Base-by-base conservation (phyloP, 2,329 filamentous ascomycete species). In the Arthrinium puccinioides region DNA sequence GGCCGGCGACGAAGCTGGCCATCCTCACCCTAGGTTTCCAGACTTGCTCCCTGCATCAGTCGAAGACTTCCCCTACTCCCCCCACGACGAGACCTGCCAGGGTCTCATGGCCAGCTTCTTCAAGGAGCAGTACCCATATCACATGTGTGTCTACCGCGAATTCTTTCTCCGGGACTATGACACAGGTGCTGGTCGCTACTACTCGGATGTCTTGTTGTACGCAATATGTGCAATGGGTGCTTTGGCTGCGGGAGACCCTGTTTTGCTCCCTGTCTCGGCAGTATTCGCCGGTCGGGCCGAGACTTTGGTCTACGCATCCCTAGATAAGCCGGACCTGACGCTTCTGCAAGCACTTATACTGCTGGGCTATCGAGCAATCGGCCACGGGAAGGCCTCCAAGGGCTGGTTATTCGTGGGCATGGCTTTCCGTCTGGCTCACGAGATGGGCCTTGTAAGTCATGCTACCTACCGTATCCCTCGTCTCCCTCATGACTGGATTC, bases 351-450 rank as follows among this genome's bases (percentile, higher is more conserved):
- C 66, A 1, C 49, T 72, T 11, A 54, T 66, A 5, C 44, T 72
- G 1, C 40, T 72, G 2, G 64, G 66, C 9, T 66, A 72, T 38
- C 57, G 62, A 13, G 66, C 68, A 41, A 69, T 71, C 28, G 68
- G 67, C 4, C 60, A 62, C 16, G 65, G 67, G 1, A 60, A 62
- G n/a, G 53, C 60, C 3, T 70, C 67, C 14, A 72, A 69, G 37
- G 68, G 69, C 10, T 72, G 69, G 69, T 51, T 72, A 2, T 70
- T 68, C 36, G 70, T 66, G 20, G 67, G 68, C 32, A 71, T 72
- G 67, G 67, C 67, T 8, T 72, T 70, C 43, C 61, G 69, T 5
- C 55, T 72, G 11, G 63, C 67, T 1, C 67, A 71, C 35, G 69
- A 70, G 44, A 72, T 72, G 69, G 69, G 69, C 1, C n/a, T n/a